Evolutionary conservation across 192 early-diverging fungal genomes (phyloP).

Genomic region (Piromyces sp.): DNA sequence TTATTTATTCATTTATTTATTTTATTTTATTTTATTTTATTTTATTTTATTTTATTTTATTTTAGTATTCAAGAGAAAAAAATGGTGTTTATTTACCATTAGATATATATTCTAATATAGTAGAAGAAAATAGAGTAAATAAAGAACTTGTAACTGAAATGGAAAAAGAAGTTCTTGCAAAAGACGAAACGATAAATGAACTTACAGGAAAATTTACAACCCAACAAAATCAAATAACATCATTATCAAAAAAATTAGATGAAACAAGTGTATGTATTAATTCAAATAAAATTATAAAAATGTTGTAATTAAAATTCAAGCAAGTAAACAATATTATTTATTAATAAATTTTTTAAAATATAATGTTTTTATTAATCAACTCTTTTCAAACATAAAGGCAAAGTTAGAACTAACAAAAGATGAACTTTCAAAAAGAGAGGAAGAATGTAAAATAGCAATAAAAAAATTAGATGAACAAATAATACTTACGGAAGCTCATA

Average conservation of each 20-base stretch:
- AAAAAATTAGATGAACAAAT: not conserved
- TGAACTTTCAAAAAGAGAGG: not conserved
- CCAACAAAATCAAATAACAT: not conserved
- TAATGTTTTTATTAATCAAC: no score
- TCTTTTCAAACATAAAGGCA: no score
- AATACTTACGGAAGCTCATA: not conserved
- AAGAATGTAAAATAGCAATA: not conserved
- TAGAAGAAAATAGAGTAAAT: not conserved
- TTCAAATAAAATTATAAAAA: no score
- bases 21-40: no score
- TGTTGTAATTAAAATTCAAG: no score
- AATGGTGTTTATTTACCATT: not conserved
- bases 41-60: no score
- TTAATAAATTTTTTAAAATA: no score
- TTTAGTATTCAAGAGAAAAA: not conserved
- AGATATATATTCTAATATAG: not conserved
- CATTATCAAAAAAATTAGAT: not conserved
- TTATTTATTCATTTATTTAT: no score
- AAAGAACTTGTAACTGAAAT: not conserved
- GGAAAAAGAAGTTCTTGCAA: not conserved
- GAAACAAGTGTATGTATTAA: not conserved
- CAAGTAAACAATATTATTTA: no score
- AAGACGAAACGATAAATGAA: not conserved
- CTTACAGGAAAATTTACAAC: not conserved
- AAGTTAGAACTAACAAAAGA: not conserved